Conservation (phyloP, 78 protist genomes). For the Cavenderia fasciculata region DNA sequence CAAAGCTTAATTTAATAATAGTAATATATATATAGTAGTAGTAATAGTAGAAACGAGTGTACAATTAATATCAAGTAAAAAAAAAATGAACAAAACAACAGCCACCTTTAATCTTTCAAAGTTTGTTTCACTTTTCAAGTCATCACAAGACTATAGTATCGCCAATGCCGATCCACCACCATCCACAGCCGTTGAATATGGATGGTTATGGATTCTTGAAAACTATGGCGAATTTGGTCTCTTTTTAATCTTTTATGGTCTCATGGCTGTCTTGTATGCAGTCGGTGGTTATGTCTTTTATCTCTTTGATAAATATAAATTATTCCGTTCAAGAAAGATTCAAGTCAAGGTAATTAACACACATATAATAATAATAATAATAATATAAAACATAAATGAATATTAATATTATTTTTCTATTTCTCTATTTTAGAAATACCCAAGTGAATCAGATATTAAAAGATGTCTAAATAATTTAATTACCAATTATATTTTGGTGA, state of each 20-base stretch:
- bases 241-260: constrained; percentile 32
- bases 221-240: constrained; percentile 67
- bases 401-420: no score
- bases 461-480: constrained; percentile 66
- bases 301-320: constrained; percentile 49
- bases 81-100: no score
- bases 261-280: constrained; percentile 57
- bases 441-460: constrained; percentile 25
- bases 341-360: constrained; percentile 55
- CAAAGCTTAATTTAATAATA: no score
- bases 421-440: constrained; percentile 72
- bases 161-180: constrained; percentile 33
- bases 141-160: constrained; percentile 5
- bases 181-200: constrained; percentile 25
- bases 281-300: constrained; percentile 46
- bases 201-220: constrained; percentile 69
- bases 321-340: constrained; percentile 41
- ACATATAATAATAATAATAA: no score
- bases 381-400: no score
- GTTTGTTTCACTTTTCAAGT: constrained; percentile 31
- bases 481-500: constrained; percentile 30
- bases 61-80: no score
- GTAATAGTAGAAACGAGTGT: no score
- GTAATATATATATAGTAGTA: no score
- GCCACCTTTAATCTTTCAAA: no score